phyloP scores from a whole-genome alignment of 2,329 filamentous ascomycete genomes.

The Neoarthrinium moseri region DNA sequence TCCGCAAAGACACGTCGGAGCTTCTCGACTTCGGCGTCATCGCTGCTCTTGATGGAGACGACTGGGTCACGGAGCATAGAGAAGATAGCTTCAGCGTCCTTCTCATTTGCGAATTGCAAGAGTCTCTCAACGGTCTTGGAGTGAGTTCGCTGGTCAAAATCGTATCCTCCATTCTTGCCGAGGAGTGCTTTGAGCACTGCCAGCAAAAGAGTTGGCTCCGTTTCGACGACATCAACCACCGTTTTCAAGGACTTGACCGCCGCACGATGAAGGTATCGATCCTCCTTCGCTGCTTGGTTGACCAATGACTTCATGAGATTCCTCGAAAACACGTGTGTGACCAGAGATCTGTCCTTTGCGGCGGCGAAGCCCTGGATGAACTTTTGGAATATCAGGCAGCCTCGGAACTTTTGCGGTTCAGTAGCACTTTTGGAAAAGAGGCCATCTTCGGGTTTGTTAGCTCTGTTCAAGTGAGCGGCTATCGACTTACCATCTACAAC shows the following conservation, averaged over 20 bases:
- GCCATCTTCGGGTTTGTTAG: conserved; percentile 54
- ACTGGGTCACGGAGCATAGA: conserved; percentile 45
- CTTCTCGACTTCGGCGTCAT: conserved; percentile 36
- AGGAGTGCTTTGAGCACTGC: conserved; percentile 68
- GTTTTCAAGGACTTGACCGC: conserved; percentile 74
- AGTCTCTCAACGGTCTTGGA: conserved; percentile 80
- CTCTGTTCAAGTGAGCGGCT: background rate
- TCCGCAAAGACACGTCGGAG: conserved; percentile 50
- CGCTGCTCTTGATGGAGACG: conserved; percentile 22
- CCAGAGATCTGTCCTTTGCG: conserved; percentile 43
- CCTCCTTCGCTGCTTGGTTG: conserved; percentile 76
- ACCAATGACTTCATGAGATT: conserved; percentile 81
- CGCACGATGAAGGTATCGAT: conserved; percentile 76
- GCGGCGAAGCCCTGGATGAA: conserved; percentile 56
- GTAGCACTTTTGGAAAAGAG: conserved; percentile 81
- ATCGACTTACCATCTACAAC: conserved; percentile 76
- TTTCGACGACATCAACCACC: conserved; percentile 64
- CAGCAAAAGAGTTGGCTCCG: conserved; percentile 57
- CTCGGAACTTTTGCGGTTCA: conserved; percentile 86
- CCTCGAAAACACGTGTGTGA: conserved; percentile 69
- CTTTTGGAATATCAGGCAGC: conserved; percentile 83
- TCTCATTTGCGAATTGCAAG: conserved; percentile 56
- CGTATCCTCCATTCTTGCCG: conserved; percentile 66
- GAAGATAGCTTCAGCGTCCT: conserved; percentile 55
- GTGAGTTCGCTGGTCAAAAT: conserved; percentile 84